Base-by-base conservation (phyloP, 352 stramenopile genomes). In the Elongisporangium senticosum region DNA sequence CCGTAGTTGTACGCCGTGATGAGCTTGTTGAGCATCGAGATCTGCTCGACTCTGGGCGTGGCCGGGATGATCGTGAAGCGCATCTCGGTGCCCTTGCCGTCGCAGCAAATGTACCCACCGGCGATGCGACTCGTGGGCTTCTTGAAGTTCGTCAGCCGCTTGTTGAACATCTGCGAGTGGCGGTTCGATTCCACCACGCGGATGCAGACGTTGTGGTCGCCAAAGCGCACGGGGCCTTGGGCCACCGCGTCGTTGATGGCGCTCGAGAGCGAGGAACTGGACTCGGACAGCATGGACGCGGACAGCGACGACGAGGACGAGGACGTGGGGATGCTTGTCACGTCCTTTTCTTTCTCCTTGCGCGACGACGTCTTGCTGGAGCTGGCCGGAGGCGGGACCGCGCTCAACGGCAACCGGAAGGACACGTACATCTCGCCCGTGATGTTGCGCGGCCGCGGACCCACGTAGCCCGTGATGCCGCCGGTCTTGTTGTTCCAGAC, bases 401-500 rank as follows among this genome's bases (percentile, higher is more conserved):
- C 59, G 21, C 59, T 66, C 0, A 50, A 22, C 22, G 63, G 52
- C 7, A 67, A 23, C 21, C 71, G 77, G 51, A 94, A 93, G 47
- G 75, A 64, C 17, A 94, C 85, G 47, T 72, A 91, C 69, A 94
- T 93, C 56, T 94, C 85, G 7, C 85, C 85, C 2, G 75, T 47
- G 7, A 86, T 83, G 47, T 81, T 69, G 23, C 85, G 83, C 21
- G 80, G 68, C 20, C 85, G 71, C 15, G 85, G 85, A 0, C 85
- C 85, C 10, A 94, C 69, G 61, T 94, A 94, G 22, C 85, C 85
- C 47, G 85, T 94, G 67, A 94, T 93, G 28, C 85, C 85, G 51
- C 85, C 83, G 7, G 85, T 94, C 69, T 94, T 94, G 66, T 94
- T 94, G 74, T 94, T 94, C 85, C 83, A 94, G 33, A 93, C 85